Percentiles rank a stretch among this genome's conserved stretches.
Evolutionary conservation across 148 eudicot species (phyloP).

Genomic region (Heliosperma pusillum): DNA sequence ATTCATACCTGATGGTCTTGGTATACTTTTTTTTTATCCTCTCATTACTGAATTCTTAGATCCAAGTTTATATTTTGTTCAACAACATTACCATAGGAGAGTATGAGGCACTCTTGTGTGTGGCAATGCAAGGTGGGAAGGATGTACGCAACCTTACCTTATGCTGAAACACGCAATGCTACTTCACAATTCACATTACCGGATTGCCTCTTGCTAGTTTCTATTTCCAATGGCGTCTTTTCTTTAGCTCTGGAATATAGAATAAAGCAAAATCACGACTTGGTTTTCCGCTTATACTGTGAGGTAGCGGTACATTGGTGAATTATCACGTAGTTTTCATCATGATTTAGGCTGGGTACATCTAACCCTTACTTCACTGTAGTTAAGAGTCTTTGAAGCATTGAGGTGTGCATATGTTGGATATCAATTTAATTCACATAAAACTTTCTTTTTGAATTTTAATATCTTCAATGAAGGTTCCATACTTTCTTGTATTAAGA

Average conservation of each 20-base stretch:
- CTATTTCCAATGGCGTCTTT: too few relatives aligned
- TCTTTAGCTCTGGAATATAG: too few relatives aligned
- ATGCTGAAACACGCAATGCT: too few relatives aligned
- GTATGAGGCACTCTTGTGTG: too few relatives aligned
- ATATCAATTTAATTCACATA: not conserved
- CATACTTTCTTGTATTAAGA: not conserved
- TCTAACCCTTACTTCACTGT: not conserved
- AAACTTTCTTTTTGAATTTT: not conserved
- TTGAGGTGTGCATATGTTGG: not conserved
- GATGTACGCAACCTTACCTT: too few relatives aligned
- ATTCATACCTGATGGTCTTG: not conserved
- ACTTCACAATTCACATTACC: too few relatives aligned
- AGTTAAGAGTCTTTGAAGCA: not conserved
- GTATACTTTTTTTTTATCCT: not conserved
- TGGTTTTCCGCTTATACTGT: not conserved
- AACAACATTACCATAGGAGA: too few relatives aligned
- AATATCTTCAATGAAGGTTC: not conserved
- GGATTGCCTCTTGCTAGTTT: too few relatives aligned
- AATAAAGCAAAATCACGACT: too few relatives aligned
- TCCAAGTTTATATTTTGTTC: not conserved
- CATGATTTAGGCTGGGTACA: not conserved
- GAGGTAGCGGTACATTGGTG: not conserved
- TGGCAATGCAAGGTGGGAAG: too few relatives aligned
- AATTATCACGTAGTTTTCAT: not conserved
- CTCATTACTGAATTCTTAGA: not conserved